These are phyloP conservation scores for Metschnikowia cubensis DNA, from an alignment of 805 yeast species.

Conservation along the genomic window DNA sequence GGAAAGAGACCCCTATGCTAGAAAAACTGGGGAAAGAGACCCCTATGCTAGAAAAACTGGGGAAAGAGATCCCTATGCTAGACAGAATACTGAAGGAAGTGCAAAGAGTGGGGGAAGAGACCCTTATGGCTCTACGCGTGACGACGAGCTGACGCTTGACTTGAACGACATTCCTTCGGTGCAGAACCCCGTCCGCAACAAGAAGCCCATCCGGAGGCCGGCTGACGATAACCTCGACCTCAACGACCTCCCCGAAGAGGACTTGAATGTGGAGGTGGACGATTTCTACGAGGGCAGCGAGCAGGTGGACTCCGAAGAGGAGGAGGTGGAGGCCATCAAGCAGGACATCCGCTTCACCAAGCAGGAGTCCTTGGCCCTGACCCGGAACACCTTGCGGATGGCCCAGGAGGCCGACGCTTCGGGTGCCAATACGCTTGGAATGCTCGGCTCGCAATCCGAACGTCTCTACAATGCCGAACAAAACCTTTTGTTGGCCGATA, in stretches of 20 bases:
- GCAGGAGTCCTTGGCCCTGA: conserved; percentile 80
- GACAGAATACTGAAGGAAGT: not conserved
- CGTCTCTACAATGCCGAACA: conserved; percentile 76
- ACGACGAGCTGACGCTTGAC: conserved; percentile 35
- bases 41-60: not conserved
- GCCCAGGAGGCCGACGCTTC: conserved; percentile 46
- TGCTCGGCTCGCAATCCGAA: conserved; percentile 93
- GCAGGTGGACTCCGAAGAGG: conserved; percentile 61
- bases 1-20: not conserved
- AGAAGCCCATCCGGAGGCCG: conserved; percentile 22
- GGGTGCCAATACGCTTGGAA: conserved; percentile 72
- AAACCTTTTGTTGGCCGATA: conserved; percentile 69
- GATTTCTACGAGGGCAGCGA: conserved; percentile 33
- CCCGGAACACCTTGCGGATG: conserved; percentile 71
- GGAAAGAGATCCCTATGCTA: not conserved
- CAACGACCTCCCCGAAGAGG: conserved; percentile 27
- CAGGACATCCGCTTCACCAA: conserved; percentile 79
- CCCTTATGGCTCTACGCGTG: not conserved
- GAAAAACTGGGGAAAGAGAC: not conserved
- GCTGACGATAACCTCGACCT: conserved; percentile 30
- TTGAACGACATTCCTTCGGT: conserved; percentile 37
- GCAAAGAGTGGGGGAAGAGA: not conserved
- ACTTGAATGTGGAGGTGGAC: conserved; percentile 36
- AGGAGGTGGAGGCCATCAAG: conserved; percentile 82
- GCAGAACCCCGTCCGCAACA: conserved; percentile 21